Evolutionary conservation across 257 asterid genomes (phyloP), one percentile per base, ranked within the genome.

Genomic region (Verbascum thapsus): DNA sequence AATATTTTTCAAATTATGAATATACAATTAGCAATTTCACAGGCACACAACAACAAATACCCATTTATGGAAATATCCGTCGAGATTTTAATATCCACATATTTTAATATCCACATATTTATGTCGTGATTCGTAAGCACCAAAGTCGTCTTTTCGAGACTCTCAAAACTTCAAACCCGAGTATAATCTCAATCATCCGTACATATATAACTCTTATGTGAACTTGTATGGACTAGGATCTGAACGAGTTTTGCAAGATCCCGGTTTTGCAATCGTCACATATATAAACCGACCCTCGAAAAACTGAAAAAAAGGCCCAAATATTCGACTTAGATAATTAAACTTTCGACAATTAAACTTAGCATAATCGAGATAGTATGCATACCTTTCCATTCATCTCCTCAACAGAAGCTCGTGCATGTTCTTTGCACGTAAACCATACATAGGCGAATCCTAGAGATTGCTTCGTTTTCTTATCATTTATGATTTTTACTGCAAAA

Each of bases 351-450:
- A 41, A 16, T 37, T 40, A 39, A 60, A 52, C 52, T n/a, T 48
- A 16, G 49, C 15, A 7, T 10, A 67, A 51, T 47, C 34, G 8
- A 63, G 64, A 49, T 8, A 72, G 41, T 34, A 62, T 16, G 68
- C 34, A 48, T 49, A 76, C 87, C 81, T 81, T 60, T 53, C 90
- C 90, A 22, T 76, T 81, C 87, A 83, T 78, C 66, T 70, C 79
- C 2, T 75, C 68, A 37, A 76, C 58, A 8, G 90, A 87, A 61
- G 63, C 72, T 35, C 15, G 67, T 51, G 82, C 85, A 18, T 65
- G 71, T 56, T 67, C 83, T 50, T 76, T 77, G 12, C 66, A 70
- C 18, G 45, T 16, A 53, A 78, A 80, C 90, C 88, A 81, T 34
- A 81, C 73, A 76, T 76, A 83, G 12, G 87, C 87, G 47, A 76